Evolutionary conservation across 768 basidiomycete species (phyloP).

Genomic region (Paxillus involutus): DNA sequence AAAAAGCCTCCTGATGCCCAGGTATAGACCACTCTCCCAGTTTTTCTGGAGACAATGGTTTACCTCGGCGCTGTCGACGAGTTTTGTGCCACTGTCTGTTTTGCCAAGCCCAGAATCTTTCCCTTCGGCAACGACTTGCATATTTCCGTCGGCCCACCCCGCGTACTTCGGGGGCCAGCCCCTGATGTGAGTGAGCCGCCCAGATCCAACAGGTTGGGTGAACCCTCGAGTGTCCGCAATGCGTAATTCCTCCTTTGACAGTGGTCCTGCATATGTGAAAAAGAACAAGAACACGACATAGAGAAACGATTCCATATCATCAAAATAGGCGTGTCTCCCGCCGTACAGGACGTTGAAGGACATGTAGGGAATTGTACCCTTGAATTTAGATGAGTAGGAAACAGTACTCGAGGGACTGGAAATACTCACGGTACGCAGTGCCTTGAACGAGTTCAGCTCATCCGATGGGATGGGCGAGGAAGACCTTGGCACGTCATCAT

Average conservation of each 20-base stretch:
- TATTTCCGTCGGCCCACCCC: not conserved
- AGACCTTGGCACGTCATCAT: not conserved
- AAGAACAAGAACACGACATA: slow-evolving; percentile 5
- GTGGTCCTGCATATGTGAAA: slow-evolving; percentile 1
- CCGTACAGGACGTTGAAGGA: not conserved
- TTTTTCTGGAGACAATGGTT: not conserved
- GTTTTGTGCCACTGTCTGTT: rapidly evolving
- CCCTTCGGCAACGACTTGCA: rapidly evolving
- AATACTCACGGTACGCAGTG: not conserved
- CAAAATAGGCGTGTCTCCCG: not conserved
- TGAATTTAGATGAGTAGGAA: not conserved
- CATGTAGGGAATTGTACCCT: slow-evolving; percentile 9
- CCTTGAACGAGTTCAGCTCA: not conserved
- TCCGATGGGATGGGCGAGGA: too few species aligned
- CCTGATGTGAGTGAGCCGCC: not conserved
- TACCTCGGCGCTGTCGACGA: too few species aligned
- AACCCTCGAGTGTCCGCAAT: not conserved
- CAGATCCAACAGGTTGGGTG: not conserved
- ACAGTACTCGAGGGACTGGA: not conserved
- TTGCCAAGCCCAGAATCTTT: not conserved
- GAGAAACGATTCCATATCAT: slow-evolving; percentile 6
- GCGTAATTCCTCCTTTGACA: not conserved
- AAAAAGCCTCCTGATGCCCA: not conserved
- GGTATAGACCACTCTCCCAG: not conserved
- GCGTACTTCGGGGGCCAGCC: not conserved